These are phyloP conservation scores for Euphorbia celastroides DNA, from an alignment of 441 rosid genomes.

Conservation along the genomic window DNA sequence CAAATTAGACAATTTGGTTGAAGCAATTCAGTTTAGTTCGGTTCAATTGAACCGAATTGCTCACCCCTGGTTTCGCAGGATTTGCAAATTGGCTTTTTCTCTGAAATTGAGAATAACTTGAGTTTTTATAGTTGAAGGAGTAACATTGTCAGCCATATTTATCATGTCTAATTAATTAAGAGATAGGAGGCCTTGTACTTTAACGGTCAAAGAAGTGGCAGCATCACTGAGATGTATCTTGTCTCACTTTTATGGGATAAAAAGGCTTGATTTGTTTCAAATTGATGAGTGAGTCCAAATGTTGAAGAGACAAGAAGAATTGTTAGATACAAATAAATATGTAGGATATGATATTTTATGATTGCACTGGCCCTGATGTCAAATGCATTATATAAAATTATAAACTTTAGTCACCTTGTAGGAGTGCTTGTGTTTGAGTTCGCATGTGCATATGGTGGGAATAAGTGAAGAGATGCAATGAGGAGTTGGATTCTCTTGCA, in stretches of 20 bases:
- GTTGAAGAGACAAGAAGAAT: neutral
- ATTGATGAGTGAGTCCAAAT: neutral
- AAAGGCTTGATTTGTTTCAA: neutral
- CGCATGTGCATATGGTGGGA: too few species aligned
- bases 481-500: neutral
- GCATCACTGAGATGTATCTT: neutral
- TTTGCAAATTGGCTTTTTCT: neutral
- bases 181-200: neutral
- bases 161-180: neutral
- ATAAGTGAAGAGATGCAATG: too few species aligned
- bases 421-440: neutral
- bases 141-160: neutral
- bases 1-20: too few species aligned
- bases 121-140: constrained; percentile 7
- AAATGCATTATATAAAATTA: neutral
- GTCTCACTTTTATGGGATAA: neutral
- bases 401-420: neutral
- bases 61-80: neutral
- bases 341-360: too few species aligned
- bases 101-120: neutral
- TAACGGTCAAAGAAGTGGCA: neutral
- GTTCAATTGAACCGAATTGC: too few species aligned
- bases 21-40: too few species aligned
- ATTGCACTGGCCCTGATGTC: neutral
- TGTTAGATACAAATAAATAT: too few species aligned